Conservation (phyloP, 2,329 filamentous ascomycete species). For the Nectriaceae sp. region DNA sequence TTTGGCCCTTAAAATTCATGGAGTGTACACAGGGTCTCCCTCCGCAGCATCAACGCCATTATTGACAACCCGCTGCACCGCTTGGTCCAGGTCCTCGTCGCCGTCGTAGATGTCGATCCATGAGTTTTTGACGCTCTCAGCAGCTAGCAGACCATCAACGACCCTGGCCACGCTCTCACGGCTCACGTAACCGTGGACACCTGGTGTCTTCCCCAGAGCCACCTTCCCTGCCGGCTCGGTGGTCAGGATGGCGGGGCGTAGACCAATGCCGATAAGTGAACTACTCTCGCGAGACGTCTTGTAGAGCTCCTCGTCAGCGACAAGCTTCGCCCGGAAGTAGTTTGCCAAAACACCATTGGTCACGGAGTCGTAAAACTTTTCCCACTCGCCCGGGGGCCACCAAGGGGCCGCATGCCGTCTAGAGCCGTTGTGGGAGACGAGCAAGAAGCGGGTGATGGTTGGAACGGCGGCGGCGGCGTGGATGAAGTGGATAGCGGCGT, state of each 20-base stretch:
- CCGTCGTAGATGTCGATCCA: slow-evolving; percentile 61
- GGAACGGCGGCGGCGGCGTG: slow-evolving; percentile 57
- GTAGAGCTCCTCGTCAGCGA: slow-evolving; percentile 59
- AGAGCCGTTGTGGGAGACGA: slow-evolving; percentile 62
- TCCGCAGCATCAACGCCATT: slow-evolving; percentile 54
- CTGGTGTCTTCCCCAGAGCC: slow-evolving; percentile 47
- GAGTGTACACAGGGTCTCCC: slow-evolving; percentile 46
- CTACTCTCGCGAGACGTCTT: slow-evolving; percentile 43
- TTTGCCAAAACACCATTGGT: slow-evolving; percentile 44
- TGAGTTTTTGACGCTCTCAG: slow-evolving; percentile 45
- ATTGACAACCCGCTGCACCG: slow-evolving; percentile 49
- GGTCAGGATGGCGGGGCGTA: slow-evolving; percentile 55
- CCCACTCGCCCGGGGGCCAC: slow-evolving; percentile 56
- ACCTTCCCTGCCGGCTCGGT: slow-evolving; percentile 51
- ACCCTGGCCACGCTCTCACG: slow-evolving; percentile 62
- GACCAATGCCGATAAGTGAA: slow-evolving; percentile 50
- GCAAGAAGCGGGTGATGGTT: slow-evolving; percentile 61
- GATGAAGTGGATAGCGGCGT: slow-evolving; percentile 65
- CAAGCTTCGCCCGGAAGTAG: slow-evolving; percentile 64
- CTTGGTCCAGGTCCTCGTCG: slow-evolving; percentile 47
- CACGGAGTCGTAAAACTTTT: slow-evolving; percentile 43
- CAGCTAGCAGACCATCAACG: slow-evolving; percentile 56
- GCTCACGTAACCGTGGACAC: slow-evolving; percentile 43
- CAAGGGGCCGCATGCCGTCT: slow-evolving; percentile 54
- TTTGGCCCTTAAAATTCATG: too few species aligned